Conservation (phyloP, 306 rosid species). For the Cucumis hystrix region DNA sequence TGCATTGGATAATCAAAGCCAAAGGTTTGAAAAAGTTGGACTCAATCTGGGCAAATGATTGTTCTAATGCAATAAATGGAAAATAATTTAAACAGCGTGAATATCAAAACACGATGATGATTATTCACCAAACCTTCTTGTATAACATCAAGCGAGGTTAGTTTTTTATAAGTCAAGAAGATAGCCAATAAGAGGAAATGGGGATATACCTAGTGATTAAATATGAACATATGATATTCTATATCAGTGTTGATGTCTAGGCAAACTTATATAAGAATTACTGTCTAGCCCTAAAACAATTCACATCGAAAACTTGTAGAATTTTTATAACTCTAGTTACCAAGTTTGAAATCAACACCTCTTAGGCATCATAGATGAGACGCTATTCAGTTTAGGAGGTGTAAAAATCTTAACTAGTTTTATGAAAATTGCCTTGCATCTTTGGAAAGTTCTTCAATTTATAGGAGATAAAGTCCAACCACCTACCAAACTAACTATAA, state of each 20-base stretch:
- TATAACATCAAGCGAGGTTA: not conserved
- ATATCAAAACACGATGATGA: not conserved
- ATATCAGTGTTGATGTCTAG: not conserved
- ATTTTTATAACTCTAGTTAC: not conserved
- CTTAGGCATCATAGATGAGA: not conserved
- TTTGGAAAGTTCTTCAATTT: not conserved
- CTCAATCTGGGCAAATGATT: not conserved
- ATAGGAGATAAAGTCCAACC: not conserved
- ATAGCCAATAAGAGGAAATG: not conserved
- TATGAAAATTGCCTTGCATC: not conserved
- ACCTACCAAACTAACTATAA: not conserved
- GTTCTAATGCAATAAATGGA: not conserved
- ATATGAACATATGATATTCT: too few species aligned
- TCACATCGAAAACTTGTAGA: not conserved
- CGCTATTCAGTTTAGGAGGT: not conserved
- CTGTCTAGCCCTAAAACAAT: not conserved
- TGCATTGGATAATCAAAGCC: not conserved
- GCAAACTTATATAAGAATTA: not conserved
- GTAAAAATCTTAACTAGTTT: not conserved
- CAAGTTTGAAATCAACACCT: not conserved
- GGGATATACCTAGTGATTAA: not conserved
- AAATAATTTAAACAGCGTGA: not conserved
- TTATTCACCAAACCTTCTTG: not conserved
- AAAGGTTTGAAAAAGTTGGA: not conserved
- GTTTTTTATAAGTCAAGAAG: not conserved